Evolutionary conservation across 805 yeast genomes (phyloP), one percentile per base, ranked within the genome.

Genomic region (Candida berthetii): DNA sequence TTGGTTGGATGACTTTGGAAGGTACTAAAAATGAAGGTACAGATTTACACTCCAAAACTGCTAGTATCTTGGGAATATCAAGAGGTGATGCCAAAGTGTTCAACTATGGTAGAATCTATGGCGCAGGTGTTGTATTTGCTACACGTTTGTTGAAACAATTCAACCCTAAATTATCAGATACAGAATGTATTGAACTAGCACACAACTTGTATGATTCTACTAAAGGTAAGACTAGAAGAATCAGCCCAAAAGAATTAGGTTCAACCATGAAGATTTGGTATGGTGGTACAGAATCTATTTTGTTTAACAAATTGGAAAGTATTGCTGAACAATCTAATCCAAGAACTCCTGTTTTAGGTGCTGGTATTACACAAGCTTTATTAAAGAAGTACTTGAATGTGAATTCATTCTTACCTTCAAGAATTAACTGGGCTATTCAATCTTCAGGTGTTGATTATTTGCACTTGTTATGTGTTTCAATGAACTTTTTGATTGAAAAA

Each of bases 1-100:
- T 95, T 41, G 97, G 98, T 0, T 95, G 99, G 99, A 95, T 93
- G 99, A 90, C 97, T 2, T 70, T 93, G 42, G 99, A 93, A 66
- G 99, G 99, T 16, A 80, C 91, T 4, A 93, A 93, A 63, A 71
- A 68, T 42, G 91, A 85, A 41, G 95, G 93, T 4, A 95, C 99
- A 0, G 99, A 93, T 64, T 65, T 95, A 45, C 99, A 93, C 58
- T 88, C 97, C 0, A 89, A 85, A 49, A 93, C 98, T 0, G 96
- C 99, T 0, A 72, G 73, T 10, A 89, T 95, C 49, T 64, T 93
- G 57, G 96, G 96, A 0, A 90, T 95, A 39, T 78, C 85, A 20
- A 72, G 99, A 60, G 80, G 83, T 53, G 95, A 93, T 48, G 99
- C 99, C 6, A 93, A 93, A 54, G 78, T 90, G 8, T 95, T 93